Conservation (phyloP, 495 filamentous ascomycete genomes). For the Aspergillus campestris region DNA sequence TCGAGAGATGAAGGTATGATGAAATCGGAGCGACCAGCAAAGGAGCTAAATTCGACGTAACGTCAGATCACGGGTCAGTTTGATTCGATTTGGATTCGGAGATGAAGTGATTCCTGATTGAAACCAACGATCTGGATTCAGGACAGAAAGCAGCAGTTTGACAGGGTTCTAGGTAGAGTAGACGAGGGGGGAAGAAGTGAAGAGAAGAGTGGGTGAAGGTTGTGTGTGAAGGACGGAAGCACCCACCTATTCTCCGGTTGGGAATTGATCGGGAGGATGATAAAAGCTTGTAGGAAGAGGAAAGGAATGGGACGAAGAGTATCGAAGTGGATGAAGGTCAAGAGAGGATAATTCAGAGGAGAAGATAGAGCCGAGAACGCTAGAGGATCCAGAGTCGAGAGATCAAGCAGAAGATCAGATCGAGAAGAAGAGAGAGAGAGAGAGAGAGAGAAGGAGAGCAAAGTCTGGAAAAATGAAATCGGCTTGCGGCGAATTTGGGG, state of each 20-base stretch:
- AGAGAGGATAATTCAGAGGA: conserved; percentile 9
- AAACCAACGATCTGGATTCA: background rate
- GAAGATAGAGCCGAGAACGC: conserved; percentile 12
- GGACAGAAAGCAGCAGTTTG: no score
- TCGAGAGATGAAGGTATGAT: conserved; percentile 5
- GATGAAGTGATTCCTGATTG: background rate
- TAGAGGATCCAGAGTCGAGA: conserved; percentile 19
- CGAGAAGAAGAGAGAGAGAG: background rate
- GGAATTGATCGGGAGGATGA: no score
- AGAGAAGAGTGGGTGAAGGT: background rate
- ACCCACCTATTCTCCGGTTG: background rate
- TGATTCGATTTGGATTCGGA: background rate
- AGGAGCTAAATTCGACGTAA: background rate
- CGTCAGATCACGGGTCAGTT: background rate
- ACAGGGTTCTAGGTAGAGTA: background rate
- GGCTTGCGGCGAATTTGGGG: conserved; percentile 16
- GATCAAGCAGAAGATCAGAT: conserved; percentile 13
- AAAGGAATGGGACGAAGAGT: background rate
- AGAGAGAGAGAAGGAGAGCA: conserved; percentile 4
- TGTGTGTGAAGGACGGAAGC: background rate
- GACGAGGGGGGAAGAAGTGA: conserved; percentile 1
- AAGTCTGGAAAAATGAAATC: conserved; percentile 19
- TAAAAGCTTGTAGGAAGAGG: background rate
- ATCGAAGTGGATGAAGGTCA: background rate
- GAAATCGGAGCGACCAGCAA: conserved; percentile 2